phyloP scores from a whole-genome alignment of 176 grass and related monocot genomes.

The Dactylis glomerata region DNA sequence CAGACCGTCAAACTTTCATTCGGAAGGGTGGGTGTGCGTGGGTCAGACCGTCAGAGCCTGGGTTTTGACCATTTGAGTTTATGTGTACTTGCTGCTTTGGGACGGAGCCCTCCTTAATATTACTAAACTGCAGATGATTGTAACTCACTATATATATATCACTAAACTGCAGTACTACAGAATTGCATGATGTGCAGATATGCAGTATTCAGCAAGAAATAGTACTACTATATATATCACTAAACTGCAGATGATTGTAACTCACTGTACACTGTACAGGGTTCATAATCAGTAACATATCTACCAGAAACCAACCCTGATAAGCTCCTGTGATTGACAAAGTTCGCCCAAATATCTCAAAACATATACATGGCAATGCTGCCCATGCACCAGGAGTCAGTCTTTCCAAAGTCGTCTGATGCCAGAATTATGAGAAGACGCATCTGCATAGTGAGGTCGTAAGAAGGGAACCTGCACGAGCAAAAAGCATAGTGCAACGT shows the following conservation, averaged over 20 bases:
- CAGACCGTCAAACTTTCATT: conserved; percentile 7
- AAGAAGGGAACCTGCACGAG: not conserved
- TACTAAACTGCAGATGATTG: no score
- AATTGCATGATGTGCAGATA: not conserved
- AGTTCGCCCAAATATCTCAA: not conserved
- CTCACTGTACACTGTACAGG: not conserved
- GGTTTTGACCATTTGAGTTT: not conserved
- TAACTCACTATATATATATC: no score
- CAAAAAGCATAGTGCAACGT: not conserved
- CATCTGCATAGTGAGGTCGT: not conserved
- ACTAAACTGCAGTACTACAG: no score
- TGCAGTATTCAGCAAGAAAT: not conserved
- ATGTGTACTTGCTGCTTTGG: not conserved
- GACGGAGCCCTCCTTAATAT: not conserved
- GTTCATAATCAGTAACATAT: not conserved
- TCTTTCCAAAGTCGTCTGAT: not conserved
- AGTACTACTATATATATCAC: not conserved
- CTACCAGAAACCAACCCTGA: not conserved
- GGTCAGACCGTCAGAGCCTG: not conserved
- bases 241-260: not conserved
- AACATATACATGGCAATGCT: not conserved
- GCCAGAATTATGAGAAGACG: not conserved
- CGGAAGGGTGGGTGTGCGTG: not conserved
- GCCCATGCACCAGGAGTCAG: not conserved
- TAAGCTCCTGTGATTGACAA: not conserved